phyloP scores from a whole-genome alignment of 768 basidiomycete genomes.

The Coprinopsis strossmayeri region DNA sequence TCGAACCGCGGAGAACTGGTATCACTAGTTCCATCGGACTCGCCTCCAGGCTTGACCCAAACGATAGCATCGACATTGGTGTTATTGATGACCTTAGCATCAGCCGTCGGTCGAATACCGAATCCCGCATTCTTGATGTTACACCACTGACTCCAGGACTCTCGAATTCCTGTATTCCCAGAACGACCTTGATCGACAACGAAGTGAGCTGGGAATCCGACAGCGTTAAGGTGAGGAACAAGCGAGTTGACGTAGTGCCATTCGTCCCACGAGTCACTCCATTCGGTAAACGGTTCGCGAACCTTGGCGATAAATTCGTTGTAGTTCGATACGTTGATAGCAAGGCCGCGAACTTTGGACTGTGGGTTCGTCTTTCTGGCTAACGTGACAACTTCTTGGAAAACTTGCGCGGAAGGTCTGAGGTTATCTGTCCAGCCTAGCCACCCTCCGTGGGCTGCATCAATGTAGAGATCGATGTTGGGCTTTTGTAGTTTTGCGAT shows the following conservation, averaged over 20 bases:
- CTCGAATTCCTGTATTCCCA: constrained; percentile 20
- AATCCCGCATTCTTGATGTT: constrained; percentile 23
- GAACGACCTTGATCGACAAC: constrained; percentile 29
- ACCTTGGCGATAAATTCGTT: constrained; percentile 21
- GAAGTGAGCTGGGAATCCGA: constrained; percentile 28
- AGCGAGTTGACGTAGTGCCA: constrained; percentile 23
- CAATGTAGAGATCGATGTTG: constrained; percentile 12
- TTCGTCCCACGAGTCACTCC: constrained; percentile 25
- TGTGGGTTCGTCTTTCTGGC: constrained; percentile 20
- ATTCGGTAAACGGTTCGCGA: constrained; percentile 20
- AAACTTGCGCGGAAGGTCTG: constrained; percentile 21
- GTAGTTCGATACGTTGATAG: constrained; percentile 29
- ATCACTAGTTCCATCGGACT: constrained; percentile 33
- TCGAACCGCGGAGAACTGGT: constrained; percentile 25
- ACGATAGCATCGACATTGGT: constrained; percentile 30
- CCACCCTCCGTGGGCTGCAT: constrained; percentile 29
- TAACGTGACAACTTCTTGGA: constrained; percentile 21
- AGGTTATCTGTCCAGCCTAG: constrained; percentile 28
- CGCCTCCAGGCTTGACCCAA: constrained; percentile 37
- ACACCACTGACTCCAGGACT: constrained; percentile 25
- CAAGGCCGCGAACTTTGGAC: constrained; percentile 25
- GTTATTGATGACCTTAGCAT: constrained; percentile 16
- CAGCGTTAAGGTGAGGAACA: constrained; percentile 22
- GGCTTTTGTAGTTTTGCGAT: constrained; percentile 18
- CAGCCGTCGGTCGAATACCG: constrained; percentile 22